Evolutionary conservation across 345 rosid species (phyloP).

Genomic region (Eucalyptus polybractea): DNA sequence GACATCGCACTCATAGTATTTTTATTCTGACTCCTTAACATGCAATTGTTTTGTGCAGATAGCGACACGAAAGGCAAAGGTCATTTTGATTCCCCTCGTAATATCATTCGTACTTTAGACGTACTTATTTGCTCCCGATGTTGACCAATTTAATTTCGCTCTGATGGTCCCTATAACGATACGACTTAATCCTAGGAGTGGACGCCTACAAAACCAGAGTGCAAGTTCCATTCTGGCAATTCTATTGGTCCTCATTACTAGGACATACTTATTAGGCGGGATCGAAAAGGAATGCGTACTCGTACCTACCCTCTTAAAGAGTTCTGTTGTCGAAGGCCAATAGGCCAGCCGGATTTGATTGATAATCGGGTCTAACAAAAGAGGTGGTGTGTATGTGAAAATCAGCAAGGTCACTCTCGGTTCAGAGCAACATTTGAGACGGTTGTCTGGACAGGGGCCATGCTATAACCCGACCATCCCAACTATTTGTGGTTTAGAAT

Average conservation of each 20-base stretch:
- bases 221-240: neutral
- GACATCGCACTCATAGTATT: neutral
- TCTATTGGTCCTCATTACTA: neutral
- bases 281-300: neutral
- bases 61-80: neutral
- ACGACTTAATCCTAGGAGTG: neutral
- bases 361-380: neutral
- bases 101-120: neutral
- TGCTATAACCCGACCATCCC: neutral
- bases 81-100: neutral
- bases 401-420: neutral
- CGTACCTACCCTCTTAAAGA: neutral
- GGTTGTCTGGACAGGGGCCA: neutral
- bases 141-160: neutral
- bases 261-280: neutral
- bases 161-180: neutral
- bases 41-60: neutral
- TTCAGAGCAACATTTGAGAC: neutral
- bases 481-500: neutral
- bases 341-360: neutral
- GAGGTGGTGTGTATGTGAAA: neutral
- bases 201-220: neutral
- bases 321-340: neutral
- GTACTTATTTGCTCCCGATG: neutral
- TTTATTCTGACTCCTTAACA: neutral